Percentiles rank a stretch among this genome's conserved stretches.
phyloP scores from a whole-genome alignment of 352 stramenopile species.

The Achlya hypogyna region DNA sequence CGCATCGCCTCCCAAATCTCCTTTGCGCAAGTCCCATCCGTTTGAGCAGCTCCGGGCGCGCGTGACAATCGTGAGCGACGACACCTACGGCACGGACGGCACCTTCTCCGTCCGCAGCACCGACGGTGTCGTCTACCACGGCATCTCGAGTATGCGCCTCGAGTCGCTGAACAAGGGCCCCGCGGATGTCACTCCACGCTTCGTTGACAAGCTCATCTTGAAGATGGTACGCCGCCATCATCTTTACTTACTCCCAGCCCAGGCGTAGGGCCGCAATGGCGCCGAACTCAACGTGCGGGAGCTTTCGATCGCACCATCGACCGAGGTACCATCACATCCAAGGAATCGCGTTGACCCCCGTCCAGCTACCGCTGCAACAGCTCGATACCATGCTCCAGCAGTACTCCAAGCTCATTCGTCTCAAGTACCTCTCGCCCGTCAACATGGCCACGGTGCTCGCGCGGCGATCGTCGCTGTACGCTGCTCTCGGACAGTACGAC shows the following conservation, averaged over 20 bases:
- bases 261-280: neutral
- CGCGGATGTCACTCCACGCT: neutral
- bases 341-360: slow-evolving; percentile 15
- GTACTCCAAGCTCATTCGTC: slow-evolving; percentile 57
- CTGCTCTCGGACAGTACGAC: slow-evolving; percentile 38
- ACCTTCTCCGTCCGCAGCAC: slow-evolving; percentile 20
- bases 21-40: slow-evolving; percentile 22
- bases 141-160: slow-evolving; percentile 10
- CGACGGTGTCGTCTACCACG: neutral
- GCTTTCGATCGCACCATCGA: neutral
- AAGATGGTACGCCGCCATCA: neutral
- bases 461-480: slow-evolving; percentile 47
- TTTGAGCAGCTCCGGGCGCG: slow-evolving; percentile 8
- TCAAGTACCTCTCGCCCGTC: slow-evolving; percentile 38
- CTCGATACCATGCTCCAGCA: slow-evolving; percentile 39
- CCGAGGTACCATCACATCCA: neutral
- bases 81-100: slow-evolving; percentile 19
- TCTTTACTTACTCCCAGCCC: neutral
- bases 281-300: neutral
- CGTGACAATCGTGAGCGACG: neutral
- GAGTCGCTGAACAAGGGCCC: neutral
- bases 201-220: slow-evolving; percentile 1
- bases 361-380: slow-evolving; percentile 22
- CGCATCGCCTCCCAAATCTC: slow-evolving; percentile 15
- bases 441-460: slow-evolving; percentile 51